These are phyloP conservation scores for Huntiella bhutanensis DNA, from an alignment of 2,329 filamentous ascomycete genomes.

Conservation along the genomic window DNA sequence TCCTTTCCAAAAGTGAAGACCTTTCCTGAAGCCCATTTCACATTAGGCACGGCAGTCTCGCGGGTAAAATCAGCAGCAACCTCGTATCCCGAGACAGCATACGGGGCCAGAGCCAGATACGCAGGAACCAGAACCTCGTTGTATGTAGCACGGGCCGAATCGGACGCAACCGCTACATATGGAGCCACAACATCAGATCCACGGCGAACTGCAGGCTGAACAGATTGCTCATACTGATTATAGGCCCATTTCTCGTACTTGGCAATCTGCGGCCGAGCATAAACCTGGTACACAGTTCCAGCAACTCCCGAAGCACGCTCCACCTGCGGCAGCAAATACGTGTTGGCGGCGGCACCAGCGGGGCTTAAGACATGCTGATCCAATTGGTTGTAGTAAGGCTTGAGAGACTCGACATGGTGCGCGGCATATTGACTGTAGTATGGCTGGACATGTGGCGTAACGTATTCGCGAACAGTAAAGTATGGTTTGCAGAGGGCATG, in stretches of 20 bases:
- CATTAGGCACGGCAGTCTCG: conserved; percentile 52
- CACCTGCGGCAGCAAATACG: conserved; percentile 57
- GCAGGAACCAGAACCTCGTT: conserved; percentile 55
- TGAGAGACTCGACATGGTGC: conserved; percentile 58
- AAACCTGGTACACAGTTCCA: conserved; percentile 58
- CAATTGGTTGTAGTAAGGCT: conserved; percentile 52
- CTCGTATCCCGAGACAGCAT: conserved; percentile 49
- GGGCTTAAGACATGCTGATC: conserved; percentile 51
- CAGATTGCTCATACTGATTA: conserved; percentile 46
- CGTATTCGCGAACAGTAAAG: conserved; percentile 40
- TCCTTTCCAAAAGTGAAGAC: conserved; percentile 52
- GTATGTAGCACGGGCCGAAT: conserved; percentile 48
- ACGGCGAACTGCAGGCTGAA: conserved; percentile 57
- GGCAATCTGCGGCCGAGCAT: conserved; percentile 54
- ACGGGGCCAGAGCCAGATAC: conserved; percentile 56
- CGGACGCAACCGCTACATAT: conserved; percentile 49
- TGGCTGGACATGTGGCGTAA: conserved; percentile 59
- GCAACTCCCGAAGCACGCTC: conserved; percentile 47
- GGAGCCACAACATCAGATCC: conserved; percentile 40
- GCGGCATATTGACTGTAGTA: conserved; percentile 75
- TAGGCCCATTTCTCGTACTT: conserved; percentile 42
- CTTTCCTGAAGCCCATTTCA: conserved; percentile 50
- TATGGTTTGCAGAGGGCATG: conserved; percentile 73
- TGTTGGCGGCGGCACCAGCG: conserved; percentile 43
- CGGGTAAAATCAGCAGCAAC: conserved; percentile 47